Evolutionary conservation across 2,329 filamentous ascomycete genomes (phyloP).

Genomic region (Didymellaceae sp.): DNA sequence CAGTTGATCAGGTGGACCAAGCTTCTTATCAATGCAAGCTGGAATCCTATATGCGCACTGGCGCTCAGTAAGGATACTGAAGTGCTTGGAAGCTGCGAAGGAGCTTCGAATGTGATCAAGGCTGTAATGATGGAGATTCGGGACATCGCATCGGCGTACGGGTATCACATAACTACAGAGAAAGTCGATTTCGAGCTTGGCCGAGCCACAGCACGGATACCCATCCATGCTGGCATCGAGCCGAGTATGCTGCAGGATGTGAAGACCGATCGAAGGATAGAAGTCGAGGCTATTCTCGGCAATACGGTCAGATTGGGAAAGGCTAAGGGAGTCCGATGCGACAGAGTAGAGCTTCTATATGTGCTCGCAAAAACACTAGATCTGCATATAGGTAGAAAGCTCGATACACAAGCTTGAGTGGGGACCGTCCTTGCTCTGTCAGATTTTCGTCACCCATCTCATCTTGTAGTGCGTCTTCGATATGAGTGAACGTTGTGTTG

Average conservation of each 20-base stretch:
- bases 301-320: constrained; percentile 53
- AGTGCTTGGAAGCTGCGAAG: constrained; percentile 54
- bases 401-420: background rate
- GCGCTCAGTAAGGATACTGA: constrained; percentile 60
- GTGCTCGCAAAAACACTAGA: constrained; percentile 53
- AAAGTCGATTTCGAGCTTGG: constrained; percentile 49
- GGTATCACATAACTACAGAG: constrained; percentile 49
- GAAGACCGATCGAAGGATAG: constrained; percentile 50
- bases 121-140: constrained; percentile 57
- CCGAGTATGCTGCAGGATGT: constrained; percentile 60
- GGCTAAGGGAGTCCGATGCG: constrained; percentile 49
- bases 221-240: constrained; percentile 50
- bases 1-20: constrained; percentile 67
- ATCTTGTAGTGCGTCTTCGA: too few relatives aligned
- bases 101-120: constrained; percentile 46
- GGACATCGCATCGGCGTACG: constrained; percentile 50
- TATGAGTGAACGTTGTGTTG: too few relatives aligned
- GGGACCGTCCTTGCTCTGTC: too few relatives aligned
- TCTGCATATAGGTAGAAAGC: constrained; percentile 34
- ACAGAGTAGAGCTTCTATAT: constrained; percentile 55
- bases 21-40: constrained; percentile 65
- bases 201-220: constrained; percentile 46
- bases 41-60: constrained; percentile 67
- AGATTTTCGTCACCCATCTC: too few relatives aligned
- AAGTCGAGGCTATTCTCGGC: constrained; percentile 60